These are phyloP conservation scores for Lactarius hengduanensis DNA, from an alignment of 768 basidiomycete genomes.

Conservation along the genomic window DNA sequence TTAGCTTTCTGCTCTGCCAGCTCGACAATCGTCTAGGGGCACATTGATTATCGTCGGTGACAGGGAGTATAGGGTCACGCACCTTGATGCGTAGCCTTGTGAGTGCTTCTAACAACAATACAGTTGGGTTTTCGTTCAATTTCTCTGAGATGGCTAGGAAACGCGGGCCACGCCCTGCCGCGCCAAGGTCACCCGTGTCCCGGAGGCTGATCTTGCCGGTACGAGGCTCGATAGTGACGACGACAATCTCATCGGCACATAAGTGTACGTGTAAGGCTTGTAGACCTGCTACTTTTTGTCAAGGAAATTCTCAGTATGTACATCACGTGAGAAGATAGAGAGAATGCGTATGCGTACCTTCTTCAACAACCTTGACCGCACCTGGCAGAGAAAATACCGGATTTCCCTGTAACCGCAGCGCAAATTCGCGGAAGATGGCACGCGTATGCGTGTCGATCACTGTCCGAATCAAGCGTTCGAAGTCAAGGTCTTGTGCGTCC, in stretches of 20 bases:
- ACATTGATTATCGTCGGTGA: not conserved
- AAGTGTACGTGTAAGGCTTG: conserved; percentile 66
- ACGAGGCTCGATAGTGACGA: conserved; percentile 74
- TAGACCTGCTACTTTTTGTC: conserved; percentile 43
- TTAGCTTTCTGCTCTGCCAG: conserved; percentile 82
- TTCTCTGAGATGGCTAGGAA: conserved; percentile 57
- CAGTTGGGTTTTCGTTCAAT: conserved; percentile 67
- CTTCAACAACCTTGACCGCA: conserved; percentile 51
- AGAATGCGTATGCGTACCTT: conserved; percentile 52
- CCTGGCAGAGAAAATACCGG: conserved; percentile 63
- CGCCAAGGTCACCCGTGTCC: conserved; percentile 79
- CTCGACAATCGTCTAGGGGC: conserved; percentile 73
- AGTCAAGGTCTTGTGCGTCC: conserved; percentile 71
- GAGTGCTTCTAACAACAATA: conserved; percentile 56
- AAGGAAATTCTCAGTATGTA: not conserved
- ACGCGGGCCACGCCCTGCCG: conserved; percentile 66
- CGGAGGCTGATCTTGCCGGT: conserved; percentile 76
- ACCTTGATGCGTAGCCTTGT: conserved; percentile 63
- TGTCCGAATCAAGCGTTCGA: conserved; percentile 62
- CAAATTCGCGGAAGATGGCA: conserved; percentile 57
- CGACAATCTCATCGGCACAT: conserved; percentile 73
- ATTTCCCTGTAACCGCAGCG: conserved; percentile 52
- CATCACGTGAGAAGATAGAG: not conserved
- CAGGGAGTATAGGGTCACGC: conserved; percentile 32
- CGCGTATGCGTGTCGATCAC: conserved; percentile 67